Conservation (phyloP, 257 asterid genomes). For the Fraxinus pennsylvanica region DNA sequence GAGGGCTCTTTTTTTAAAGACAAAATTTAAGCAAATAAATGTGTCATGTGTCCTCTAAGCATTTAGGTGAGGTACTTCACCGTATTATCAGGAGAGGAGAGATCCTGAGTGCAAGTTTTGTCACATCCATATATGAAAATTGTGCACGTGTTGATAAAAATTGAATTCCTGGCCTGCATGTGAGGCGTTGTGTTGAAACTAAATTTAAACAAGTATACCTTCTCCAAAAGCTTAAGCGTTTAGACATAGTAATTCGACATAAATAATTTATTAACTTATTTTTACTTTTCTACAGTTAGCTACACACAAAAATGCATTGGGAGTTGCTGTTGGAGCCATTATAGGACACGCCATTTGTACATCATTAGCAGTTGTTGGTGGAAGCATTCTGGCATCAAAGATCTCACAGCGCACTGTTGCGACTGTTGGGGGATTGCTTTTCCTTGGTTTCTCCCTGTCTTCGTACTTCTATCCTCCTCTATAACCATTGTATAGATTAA, state of each 20-base stretch:
- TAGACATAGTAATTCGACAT: neutral
- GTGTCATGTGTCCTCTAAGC: too few relatives aligned
- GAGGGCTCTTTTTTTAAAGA: too few relatives aligned
- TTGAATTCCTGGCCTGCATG: neutral
- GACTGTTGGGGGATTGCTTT: constrained; percentile 81
- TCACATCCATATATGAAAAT: neutral
- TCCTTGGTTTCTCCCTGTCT: constrained; percentile 85
- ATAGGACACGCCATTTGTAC: constrained; percentile 91
- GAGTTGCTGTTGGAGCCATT: constrained; percentile 82
- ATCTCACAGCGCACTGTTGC: constrained; percentile 97
- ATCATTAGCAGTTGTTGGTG: constrained; percentile 88
- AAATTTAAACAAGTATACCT: too few relatives aligned
- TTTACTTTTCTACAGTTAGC: constrained; percentile 62
- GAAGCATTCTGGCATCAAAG: constrained; percentile 95
- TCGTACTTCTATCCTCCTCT: constrained; percentile 89
- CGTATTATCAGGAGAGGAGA: neutral
- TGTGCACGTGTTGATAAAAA: neutral
- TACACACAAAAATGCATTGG: constrained; percentile 89
- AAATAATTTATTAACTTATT: neutral
- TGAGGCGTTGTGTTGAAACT: neutral
- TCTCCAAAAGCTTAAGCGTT: too few relatives aligned
- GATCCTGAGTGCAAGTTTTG: neutral
- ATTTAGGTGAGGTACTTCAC: neutral
- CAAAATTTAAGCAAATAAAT: too few relatives aligned
- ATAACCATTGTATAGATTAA: constrained; percentile 38